phyloP scores from a whole-genome alignment of 768 basidiomycete species.

The Trametes elegans region DNA sequence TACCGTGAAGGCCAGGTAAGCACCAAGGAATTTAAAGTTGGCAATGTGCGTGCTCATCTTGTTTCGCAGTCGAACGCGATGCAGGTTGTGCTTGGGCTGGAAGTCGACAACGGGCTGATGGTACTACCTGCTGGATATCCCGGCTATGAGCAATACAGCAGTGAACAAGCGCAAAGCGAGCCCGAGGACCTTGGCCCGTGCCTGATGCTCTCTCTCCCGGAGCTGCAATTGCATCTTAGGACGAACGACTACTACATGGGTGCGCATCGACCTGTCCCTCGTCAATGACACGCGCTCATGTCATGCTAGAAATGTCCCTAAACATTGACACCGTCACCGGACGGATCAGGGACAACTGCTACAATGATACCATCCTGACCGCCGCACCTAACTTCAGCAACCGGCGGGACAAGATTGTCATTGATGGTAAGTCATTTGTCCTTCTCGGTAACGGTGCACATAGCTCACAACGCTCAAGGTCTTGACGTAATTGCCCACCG shows the following conservation, averaged over 20 bases:
- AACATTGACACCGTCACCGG: slow-evolving; percentile 65
- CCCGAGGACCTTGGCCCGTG: slow-evolving; percentile 49
- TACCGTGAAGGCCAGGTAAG: slow-evolving; percentile 78
- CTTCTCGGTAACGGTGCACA: background rate
- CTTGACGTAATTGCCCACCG: slow-evolving; percentile 80
- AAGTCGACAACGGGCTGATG: slow-evolving; percentile 50
- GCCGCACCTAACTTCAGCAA: slow-evolving; percentile 17
- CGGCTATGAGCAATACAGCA: slow-evolving; percentile 48
- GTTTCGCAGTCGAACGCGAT: slow-evolving; percentile 77
- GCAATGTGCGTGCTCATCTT: background rate
- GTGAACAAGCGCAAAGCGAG: slow-evolving; percentile 21
- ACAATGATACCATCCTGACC: slow-evolving; percentile 39
- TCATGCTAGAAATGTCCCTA: slow-evolving; percentile 67
- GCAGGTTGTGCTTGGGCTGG: slow-evolving; percentile 65
- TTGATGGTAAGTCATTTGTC: slow-evolving; percentile 41
- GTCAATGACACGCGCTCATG: background rate
- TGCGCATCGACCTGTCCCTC: slow-evolving; percentile 30
- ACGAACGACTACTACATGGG: slow-evolving; percentile 91
- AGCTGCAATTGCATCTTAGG: slow-evolving; percentile 73
- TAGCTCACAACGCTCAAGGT: slow-evolving; percentile 39
- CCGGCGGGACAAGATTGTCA: slow-evolving; percentile 37
- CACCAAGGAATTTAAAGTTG: background rate
- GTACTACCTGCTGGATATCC: slow-evolving; percentile 67
- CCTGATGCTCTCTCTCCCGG: slow-evolving; percentile 57
- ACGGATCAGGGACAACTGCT: slow-evolving; percentile 45